Percentiles rank a stretch among this genome's conserved stretches.
These are phyloP conservation scores for Phytophthora boehmeriae DNA, from an alignment of 352 stramenopile species.

Conservation along the genomic window DNA sequence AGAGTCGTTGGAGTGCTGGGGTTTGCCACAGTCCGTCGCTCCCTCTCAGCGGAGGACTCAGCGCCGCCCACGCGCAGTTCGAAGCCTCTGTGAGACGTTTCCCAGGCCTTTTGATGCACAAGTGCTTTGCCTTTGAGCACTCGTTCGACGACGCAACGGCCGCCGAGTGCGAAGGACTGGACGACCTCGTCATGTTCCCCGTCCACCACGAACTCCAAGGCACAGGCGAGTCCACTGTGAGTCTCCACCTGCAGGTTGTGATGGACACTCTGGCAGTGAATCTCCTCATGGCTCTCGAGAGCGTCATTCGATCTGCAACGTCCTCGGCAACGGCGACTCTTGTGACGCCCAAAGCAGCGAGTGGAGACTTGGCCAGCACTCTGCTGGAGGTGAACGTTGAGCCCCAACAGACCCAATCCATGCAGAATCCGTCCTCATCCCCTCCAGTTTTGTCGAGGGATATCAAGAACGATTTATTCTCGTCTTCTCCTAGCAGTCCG, in stretches of 20 bases:
- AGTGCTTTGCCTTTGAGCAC: constrained; percentile 88
- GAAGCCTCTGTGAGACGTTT: constrained; percentile 69
- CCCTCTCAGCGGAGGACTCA: constrained; percentile 39
- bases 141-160: constrained; percentile 65
- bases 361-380: constrained; percentile 41
- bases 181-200: constrained; percentile 85
- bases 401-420: constrained; percentile 35
- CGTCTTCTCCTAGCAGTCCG: constrained; percentile 17
- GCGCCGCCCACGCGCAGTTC: constrained; percentile 70
- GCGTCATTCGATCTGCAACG: constrained; percentile 66
- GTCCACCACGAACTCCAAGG: constrained; percentile 67
- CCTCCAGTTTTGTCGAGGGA: constrained; percentile 38
- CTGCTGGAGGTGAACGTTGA: constrained; percentile 83
- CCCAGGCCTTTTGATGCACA: constrained; percentile 71
- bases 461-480: constrained; percentile 5
- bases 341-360: constrained; percentile 10
- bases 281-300: constrained; percentile 84
- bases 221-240: constrained; percentile 75
- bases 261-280: constrained; percentile 84
- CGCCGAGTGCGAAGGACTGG: constrained; percentile 59
- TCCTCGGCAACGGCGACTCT: constrained; percentile 36
- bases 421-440: constrained; percentile 22
- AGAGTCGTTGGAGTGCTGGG: constrained; percentile 76
- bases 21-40: constrained; percentile 83
- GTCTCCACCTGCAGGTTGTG: constrained; percentile 79